Percentiles rank a stretch among this genome's conserved stretches.
These are phyloP conservation scores for Stenogyne calaminthoides DNA, from an alignment of 305 asterid genomes.

Conservation along the genomic window DNA sequence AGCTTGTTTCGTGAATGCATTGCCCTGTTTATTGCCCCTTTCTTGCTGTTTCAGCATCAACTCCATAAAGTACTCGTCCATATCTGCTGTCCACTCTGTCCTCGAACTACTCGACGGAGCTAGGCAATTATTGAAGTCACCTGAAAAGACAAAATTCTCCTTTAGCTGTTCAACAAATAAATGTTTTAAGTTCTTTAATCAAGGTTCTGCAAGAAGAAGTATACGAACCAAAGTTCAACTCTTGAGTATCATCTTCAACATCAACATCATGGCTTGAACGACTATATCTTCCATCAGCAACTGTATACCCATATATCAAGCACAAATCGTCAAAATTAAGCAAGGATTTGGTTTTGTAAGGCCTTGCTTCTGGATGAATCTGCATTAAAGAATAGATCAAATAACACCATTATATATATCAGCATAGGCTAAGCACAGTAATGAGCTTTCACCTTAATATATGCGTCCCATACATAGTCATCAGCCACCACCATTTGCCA, in stretches of 20 bases:
- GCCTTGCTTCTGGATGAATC: constrained; percentile 47
- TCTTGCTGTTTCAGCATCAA: constrained; percentile 45
- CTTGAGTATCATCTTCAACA: constrained; percentile 42
- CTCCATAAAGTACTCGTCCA: constrained; percentile 44
- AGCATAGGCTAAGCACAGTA: not conserved
- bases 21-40: constrained; percentile 41
- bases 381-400: constrained; percentile 27
- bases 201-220: constrained; percentile 22
- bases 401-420: constrained; percentile 5
- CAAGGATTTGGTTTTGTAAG: constrained; percentile 38
- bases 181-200: not conserved
- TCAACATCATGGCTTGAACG: constrained; percentile 54
- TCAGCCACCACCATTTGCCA: constrained; percentile 50
- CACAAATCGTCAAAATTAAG: constrained; percentile 46
- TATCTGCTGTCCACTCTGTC: constrained; percentile 44
- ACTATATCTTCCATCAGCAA: constrained; percentile 52
- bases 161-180: constrained; percentile 6
- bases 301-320: constrained; percentile 45
- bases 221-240: constrained; percentile 31
- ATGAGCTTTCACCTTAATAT: constrained; percentile 39
- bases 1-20: constrained; percentile 42
- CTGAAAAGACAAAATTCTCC: constrained; percentile 32
- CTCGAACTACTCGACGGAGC: constrained; percentile 41
- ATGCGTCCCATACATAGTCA: constrained; percentile 41
- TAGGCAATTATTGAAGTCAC: constrained; percentile 31